Evolutionary conservation across 345 rosid genomes (phyloP).

Genomic region (Boechera retrofracta): DNA sequence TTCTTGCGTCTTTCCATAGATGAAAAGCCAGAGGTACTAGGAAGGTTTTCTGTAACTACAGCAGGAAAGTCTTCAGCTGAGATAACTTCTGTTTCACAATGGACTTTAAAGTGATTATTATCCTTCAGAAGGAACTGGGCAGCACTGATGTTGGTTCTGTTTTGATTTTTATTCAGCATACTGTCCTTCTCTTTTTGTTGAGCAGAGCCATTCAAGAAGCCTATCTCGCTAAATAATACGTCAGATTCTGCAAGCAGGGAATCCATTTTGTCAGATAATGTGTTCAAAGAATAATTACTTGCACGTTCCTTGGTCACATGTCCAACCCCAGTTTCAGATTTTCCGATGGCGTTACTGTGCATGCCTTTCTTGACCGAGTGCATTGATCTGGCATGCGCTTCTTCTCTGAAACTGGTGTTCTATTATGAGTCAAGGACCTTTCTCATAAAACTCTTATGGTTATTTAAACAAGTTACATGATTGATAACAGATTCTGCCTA

Average conservation of each 20-base stretch:
- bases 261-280: conserved; percentile 36
- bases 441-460: conserved; percentile 9
- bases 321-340: conserved; percentile 44
- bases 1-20: conserved; percentile 34
- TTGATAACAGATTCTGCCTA: conserved; percentile 36
- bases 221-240: conserved; percentile 38
- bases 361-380: neutral
- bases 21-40: conserved; percentile 46
- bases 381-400: conserved; percentile 27
- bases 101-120: conserved; percentile 26
- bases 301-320: conserved; percentile 33
- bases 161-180: conserved; percentile 42
- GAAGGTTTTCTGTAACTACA: conserved; percentile 45
- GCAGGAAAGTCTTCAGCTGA: conserved; percentile 32
- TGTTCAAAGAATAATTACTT: conserved; percentile 37
- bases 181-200: conserved; percentile 46
- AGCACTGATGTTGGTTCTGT: conserved; percentile 41
- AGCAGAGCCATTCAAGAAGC: conserved; percentile 42
- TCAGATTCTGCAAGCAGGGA: conserved; percentile 45
- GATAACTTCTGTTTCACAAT: conserved; percentile 41
- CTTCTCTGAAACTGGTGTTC: conserved; percentile 33
- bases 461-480: conserved; percentile 36
- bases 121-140: conserved; percentile 22
- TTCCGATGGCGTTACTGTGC: conserved; percentile 12
- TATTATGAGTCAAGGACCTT: neutral